Conservation (phyloP, 805 yeast species). For the Saccharomycopsis sp. region DNA sequence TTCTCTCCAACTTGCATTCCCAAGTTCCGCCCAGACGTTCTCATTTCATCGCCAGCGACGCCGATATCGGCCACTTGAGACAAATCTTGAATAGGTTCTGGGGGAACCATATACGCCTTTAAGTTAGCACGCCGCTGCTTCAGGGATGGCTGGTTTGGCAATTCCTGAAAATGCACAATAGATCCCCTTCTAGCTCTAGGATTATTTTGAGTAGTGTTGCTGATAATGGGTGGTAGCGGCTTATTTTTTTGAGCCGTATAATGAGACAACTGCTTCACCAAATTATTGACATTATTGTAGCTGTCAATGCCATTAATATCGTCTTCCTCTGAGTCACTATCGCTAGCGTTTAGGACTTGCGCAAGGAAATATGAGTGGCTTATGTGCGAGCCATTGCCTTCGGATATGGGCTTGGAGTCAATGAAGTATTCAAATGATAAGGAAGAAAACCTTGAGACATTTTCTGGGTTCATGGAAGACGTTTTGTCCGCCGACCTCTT, state of each 20-base stretch:
- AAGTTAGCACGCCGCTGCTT: not conserved
- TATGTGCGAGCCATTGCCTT: not conserved
- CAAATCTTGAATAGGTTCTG: not conserved
- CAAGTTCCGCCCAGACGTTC: not conserved
- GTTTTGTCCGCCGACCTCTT: slow-evolving; percentile 1
- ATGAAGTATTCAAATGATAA: not conserved
- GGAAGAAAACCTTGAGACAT: not conserved
- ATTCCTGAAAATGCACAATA: not conserved
- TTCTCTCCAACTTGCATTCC: slow-evolving; percentile 8
- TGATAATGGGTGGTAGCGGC: not conserved
- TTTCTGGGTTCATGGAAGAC: not conserved
- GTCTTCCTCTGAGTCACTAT: not conserved
- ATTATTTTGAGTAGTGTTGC: not conserved
- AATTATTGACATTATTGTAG: not conserved
- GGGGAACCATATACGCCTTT: not conserved
- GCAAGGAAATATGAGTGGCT: not conserved
- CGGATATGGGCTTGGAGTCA: not conserved
- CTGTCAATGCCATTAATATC: not conserved
- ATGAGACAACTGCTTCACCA: not conserved
- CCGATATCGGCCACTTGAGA: not conserved
- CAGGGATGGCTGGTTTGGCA: not conserved
- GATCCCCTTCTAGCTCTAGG: no score
- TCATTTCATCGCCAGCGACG: not conserved
- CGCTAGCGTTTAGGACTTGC: not conserved
- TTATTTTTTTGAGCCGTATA: not conserved